Evolutionary conservation across 1,284 basidiomycete species (phyloP), one percentile per base, ranked within the genome.

Genomic region (Neolentinus lepideus): DNA sequence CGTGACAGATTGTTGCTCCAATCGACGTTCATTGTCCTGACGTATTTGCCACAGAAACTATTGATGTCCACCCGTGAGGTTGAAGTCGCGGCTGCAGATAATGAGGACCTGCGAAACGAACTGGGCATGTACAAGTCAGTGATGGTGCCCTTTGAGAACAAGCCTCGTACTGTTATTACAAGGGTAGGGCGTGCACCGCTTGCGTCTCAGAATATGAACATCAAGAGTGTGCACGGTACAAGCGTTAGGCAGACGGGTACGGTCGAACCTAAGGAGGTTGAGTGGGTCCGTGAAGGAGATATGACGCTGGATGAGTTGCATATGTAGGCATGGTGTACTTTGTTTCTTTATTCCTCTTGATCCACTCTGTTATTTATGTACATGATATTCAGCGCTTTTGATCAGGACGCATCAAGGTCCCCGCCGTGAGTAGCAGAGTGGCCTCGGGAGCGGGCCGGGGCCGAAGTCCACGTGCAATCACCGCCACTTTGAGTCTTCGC

Each of bases 91-190:
- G 61, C 64, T 1, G 68, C 70, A 2, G 68, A 77, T 21, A 82
- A 81, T 56, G 75, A 78, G 2, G 76, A 77, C n/a, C 71, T 90
- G 6, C 72, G 69, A 38, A 71, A 79, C 53, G 88, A 90, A 63
- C 71, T 90, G 4, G 76, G 77, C 46, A 71, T 85, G 74, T 90
- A 90, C 71, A 88, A 80, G 61, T 86, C 85, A 14, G 79, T 86
- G 51, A 72, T 76, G 54, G 75, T 85, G 11, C 78, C 82, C 0
- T 59, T 69, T 2, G 81, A 81, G 4, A 67, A 66, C 56, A 87
- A 85, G 62, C 83, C 85, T 2, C 77, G 81, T 46, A 85, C 85
- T 19, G 69, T 71, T 52, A 75, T 88, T 50, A 89, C 81, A 1
- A 75, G 88, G 38, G 74, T 90, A 22, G 69, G 68, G 2, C 76